Evolutionary conservation across 75 land plant genomes (phyloP).

Genomic region (Picea glauca): DNA sequence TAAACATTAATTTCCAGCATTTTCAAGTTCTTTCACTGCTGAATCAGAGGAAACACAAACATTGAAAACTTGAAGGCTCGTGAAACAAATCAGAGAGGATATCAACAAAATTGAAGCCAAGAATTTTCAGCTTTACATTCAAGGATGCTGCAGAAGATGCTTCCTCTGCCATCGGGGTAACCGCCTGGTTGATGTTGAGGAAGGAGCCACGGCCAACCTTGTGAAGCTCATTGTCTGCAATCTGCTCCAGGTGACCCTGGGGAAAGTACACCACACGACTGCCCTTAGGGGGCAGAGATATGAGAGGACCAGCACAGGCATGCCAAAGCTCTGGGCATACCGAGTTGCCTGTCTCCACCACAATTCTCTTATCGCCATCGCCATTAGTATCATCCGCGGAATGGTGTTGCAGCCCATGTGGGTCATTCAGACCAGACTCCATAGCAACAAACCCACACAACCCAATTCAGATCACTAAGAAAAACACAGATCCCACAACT

Average conservation of each 20-base stretch:
- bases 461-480: too few species aligned
- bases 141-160: background rate
- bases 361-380: too few species aligned
- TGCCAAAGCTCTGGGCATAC: slow-evolving; percentile 84
- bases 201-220: background rate
- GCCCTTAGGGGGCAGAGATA: slow-evolving; percentile 68
- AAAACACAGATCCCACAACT: too few species aligned
- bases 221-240: slow-evolving; percentile 1
- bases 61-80: background rate
- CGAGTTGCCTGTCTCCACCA: background rate
- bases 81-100: background rate
- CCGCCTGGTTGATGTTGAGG: background rate
- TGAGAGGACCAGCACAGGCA: slow-evolving; percentile 86
- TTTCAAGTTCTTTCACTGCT: background rate
- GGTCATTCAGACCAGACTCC: too few species aligned
- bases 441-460: too few species aligned
- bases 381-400: too few species aligned
- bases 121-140: slow-evolving; percentile 4
- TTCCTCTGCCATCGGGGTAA: background rate
- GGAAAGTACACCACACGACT: slow-evolving; percentile 81
- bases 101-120: background rate
- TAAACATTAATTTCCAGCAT: background rate
- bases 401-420: too few species aligned
- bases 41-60: background rate
- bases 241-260: slow-evolving; percentile 84